A percentile compares a stretch with the other conserved stretches of the same genome.
These are phyloP conservation scores for Tephrocybe sp. DNA, from an alignment of 768 basidiomycete genomes.

Conservation along the genomic window DNA sequence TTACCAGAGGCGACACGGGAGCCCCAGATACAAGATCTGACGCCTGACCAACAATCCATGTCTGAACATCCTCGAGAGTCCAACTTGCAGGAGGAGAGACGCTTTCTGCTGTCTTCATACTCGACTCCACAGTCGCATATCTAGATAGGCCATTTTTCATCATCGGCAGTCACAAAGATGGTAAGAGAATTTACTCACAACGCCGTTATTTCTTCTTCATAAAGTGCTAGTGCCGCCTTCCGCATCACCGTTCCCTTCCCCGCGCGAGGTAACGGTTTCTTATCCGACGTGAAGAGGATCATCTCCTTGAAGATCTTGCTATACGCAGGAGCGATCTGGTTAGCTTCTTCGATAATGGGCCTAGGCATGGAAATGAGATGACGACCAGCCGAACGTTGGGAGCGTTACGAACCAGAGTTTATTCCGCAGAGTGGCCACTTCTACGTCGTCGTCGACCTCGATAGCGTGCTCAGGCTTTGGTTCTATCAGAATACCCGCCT, in stretches of 20 bases:
- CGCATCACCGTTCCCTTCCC: constrained; percentile 47
- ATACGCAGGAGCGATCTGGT: constrained; percentile 36
- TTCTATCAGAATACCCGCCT: constrained; percentile 27
- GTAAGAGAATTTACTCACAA: constrained; percentile 24
- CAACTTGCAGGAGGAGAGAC: constrained; percentile 25
- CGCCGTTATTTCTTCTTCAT: constrained; percentile 39
- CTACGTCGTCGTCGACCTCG: constrained; percentile 17
- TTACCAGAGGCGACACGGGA: not conserved
- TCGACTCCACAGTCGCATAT: constrained; percentile 27
- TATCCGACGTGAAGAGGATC: constrained; percentile 41
- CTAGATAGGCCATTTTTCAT: constrained; percentile 11
- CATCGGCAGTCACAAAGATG: not conserved
- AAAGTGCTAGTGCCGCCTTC: constrained; percentile 36
- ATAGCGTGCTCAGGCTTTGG: constrained; percentile 17
- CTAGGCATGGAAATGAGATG: constrained; percentile 18
- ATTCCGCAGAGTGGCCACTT: constrained; percentile 29
- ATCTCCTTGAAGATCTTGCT: constrained; percentile 53
- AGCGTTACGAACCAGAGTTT: constrained; percentile 28
- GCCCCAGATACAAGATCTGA: constrained; percentile 14
- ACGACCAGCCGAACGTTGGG: not conserved
- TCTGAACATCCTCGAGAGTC: constrained; percentile 19
- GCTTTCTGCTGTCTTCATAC: constrained; percentile 16
- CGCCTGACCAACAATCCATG: constrained; percentile 26
- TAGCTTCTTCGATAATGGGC: constrained; percentile 41
- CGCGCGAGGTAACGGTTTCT: constrained; percentile 43